phyloP scores from a whole-genome alignment of 129 eudicot species.

The Saposhnikovia divaricata region DNA sequence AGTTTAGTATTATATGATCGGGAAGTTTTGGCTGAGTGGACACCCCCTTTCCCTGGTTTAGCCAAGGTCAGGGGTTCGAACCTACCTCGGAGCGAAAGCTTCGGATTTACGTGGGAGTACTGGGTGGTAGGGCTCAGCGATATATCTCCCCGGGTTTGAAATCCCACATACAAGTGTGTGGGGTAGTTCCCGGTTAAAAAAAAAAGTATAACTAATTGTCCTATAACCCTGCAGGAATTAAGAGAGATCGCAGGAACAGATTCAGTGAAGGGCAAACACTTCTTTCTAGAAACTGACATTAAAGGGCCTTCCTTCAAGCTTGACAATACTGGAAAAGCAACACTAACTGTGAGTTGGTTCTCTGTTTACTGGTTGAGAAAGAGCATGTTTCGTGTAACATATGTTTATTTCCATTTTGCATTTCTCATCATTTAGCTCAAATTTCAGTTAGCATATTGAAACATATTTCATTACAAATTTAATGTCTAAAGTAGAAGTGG shows the following conservation, averaged over 20 bases:
- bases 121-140: too few species aligned
- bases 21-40: too few species aligned
- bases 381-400: background rate
- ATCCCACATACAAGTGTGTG: too few species aligned
- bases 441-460: background rate
- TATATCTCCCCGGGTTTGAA: too few species aligned
- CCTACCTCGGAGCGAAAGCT: too few species aligned
- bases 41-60: too few species aligned
- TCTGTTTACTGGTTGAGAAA: background rate
- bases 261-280: conserved; percentile 79
- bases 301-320: conserved; percentile 81
- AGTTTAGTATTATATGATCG: background rate
- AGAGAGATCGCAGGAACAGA: conserved; percentile 73
- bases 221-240: conserved; percentile 44
- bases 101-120: too few species aligned
- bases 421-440: background rate
- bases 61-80: too few species aligned
- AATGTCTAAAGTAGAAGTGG: background rate
- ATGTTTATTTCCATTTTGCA: background rate
- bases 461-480: background rate
- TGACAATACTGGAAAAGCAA: conserved; percentile 84
- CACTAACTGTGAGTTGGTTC: conserved; percentile 58
- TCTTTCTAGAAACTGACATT: conserved; percentile 74
- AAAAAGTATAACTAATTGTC: background rate
- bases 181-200: too few species aligned